Evolutionary conservation across 2,329 filamentous ascomycete species (phyloP), one percentile per base, ranked within the genome.

Genomic region (Microdochium nivale): DNA sequence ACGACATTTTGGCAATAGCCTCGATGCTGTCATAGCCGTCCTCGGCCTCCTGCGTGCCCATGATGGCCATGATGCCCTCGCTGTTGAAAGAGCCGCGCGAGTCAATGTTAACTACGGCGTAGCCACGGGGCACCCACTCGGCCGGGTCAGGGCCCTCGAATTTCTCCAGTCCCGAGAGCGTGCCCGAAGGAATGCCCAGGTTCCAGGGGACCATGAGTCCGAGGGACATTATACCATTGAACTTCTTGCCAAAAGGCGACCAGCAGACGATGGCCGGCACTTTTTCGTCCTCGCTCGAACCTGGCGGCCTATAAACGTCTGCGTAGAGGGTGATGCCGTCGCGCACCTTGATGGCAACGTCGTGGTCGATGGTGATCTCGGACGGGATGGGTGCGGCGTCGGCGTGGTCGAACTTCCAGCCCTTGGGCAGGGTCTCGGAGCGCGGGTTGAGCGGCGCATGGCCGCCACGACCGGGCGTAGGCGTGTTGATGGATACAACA

Each of bases 11-110:
- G 3, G 58, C 58, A 27, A 64, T 46, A 25, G 32, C 52, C 25
- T 65, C 60, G 27, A 64, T 52, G 25, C 53, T 53, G 49, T 65
- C 62, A 46, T 62, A 59, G 0, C 59, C 58, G 50, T 64, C 62
- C 25, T 59, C 50, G 13, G 51, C 62, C 43, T 63, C 60, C 35
- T 58, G 56, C 1, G 49, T 46, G 2, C 61, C 61, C 53, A 56
- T 54, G 14, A 57, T 52, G 2, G 43, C 50, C 30, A 62, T 51
- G 32, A 49, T 35, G 11, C 62, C 62, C 24, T 61, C 60, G 14
- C 50, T 54, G 48, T 61, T 51, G 3, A 54, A 52, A 9, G 54
- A 49, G 2, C 60, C 60, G 16, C 60, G 52, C 8, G 54, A 25
- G 52, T 63, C 59, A 19, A 58, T 50, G 49, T 60, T 61, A 27